Percentiles rank a stretch among this genome's conserved stretches.
Evolutionary conservation across 306 rosid genomes (phyloP).

Genomic region (Begonia loranthoides): DNA sequence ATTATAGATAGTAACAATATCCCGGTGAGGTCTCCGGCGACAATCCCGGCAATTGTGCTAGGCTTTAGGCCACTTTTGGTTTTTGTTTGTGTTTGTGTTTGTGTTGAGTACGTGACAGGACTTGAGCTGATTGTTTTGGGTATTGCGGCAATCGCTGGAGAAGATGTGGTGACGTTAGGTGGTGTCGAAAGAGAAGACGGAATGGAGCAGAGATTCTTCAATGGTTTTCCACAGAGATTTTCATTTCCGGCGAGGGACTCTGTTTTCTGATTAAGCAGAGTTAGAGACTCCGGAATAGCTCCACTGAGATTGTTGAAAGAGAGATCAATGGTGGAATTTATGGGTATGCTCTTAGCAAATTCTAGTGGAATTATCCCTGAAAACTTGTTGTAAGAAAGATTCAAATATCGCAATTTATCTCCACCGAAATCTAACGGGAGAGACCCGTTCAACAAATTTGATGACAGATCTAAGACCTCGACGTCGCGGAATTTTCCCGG

Average conservation of each 20-base stretch:
- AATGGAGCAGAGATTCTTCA: constrained; percentile 51
- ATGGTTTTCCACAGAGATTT: constrained; percentile 77
- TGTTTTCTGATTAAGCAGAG: constrained; percentile 41
- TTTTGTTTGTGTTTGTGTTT: constrained; percentile 17
- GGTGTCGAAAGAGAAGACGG: constrained; percentile 58
- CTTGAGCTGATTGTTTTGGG: constrained; percentile 48
- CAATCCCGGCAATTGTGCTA: constrained; percentile 54
- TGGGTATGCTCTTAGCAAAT: constrained; percentile 32
- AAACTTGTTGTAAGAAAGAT: constrained; percentile 73
- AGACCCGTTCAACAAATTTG: constrained; percentile 67
- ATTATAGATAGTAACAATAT: constrained; percentile 30
- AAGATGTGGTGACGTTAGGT: constrained; percentile 34
- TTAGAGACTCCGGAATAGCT: constrained; percentile 38
- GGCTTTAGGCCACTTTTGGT: constrained; percentile 47
- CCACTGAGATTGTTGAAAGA: constrained; percentile 82
- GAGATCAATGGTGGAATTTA: constrained; percentile 56
- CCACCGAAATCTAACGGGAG: constrained; percentile 50
- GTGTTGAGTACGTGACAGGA: constrained; percentile 24
- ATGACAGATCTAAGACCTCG: constrained; percentile 71
- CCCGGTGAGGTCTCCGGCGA: constrained; percentile 64
- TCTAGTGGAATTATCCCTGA: constrained; percentile 44
- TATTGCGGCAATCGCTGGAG: constrained; percentile 91
- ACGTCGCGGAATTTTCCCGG: constrained; percentile 35
- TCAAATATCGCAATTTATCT: constrained; percentile 39
- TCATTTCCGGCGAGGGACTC: constrained; percentile 49